Conservation (phyloP, 768 basidiomycete species). For the Boletus sp. region DNA sequence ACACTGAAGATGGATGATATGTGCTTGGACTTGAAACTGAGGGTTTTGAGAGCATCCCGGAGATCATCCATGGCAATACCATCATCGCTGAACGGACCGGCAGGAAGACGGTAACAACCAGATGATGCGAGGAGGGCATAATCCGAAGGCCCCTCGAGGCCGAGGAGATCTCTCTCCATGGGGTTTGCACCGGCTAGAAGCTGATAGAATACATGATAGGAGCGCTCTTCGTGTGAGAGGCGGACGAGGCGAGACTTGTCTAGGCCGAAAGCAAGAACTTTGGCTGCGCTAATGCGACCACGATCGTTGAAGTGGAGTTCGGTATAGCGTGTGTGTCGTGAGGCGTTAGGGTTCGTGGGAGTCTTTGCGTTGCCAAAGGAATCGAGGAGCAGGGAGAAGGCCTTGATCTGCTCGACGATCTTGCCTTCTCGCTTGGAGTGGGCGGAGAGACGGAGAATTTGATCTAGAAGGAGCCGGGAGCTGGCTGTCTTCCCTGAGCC, state of each 20-base stretch:
- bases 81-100: slow-evolving; percentile 62
- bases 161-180: slow-evolving; percentile 49
- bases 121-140: slow-evolving; percentile 58
- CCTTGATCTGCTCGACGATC: slow-evolving; percentile 53
- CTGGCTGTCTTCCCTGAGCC: slow-evolving; percentile 60
- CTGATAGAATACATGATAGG: slow-evolving; percentile 66
- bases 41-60: slow-evolving; percentile 49
- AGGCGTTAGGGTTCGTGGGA: slow-evolving; percentile 57
- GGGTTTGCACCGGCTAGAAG: slow-evolving; percentile 57
- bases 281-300: slow-evolving; percentile 54
- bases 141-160: slow-evolving; percentile 55
- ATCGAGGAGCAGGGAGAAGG: slow-evolving; percentile 53
- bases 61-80: slow-evolving; percentile 55
- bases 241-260: slow-evolving; percentile 58
- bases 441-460: slow-evolving; percentile 57
- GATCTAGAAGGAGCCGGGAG: slow-evolving; percentile 50
- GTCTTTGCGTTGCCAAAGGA: slow-evolving; percentile 70
- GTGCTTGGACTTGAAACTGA: slow-evolving; percentile 64
- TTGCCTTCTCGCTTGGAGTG: slow-evolving; percentile 52
- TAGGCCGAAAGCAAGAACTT: slow-evolving; percentile 56
- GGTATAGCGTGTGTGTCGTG: slow-evolving; percentile 55
- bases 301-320: slow-evolving; percentile 60
- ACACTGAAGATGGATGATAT: slow-evolving; percentile 51
- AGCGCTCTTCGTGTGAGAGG: slow-evolving; percentile 57
- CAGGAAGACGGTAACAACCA: slow-evolving; percentile 60